Base-by-base conservation (phyloP, 2,329 filamentous ascomycete genomes). In the Tolypocladium amazonense region DNA sequence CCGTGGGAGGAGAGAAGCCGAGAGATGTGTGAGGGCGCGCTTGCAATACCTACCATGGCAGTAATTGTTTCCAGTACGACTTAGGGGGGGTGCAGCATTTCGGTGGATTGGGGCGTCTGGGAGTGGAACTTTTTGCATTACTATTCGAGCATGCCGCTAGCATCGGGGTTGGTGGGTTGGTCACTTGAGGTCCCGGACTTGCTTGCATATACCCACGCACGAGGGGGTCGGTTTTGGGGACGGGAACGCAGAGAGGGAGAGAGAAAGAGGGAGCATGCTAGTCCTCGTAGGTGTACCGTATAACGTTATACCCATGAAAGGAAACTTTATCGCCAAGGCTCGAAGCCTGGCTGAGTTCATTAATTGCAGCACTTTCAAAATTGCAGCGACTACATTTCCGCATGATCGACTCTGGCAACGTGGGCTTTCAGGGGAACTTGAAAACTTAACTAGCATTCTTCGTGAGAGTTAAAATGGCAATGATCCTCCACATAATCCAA, bases 141-240 rank as follows among this genome's bases (percentile, higher is more conserved):
- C 33, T 37, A 5, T 35, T 15, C 30, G 8, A 53, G 50, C 50
- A 53, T 33, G 50, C 20, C n/a, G 9, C 20, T 15, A 56, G 60
- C 61, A 58, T 62, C 59, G 59, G 30, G 12, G 8, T 12, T 3
- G 57, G 56, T 54, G 59, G 61, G 62, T 50, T 56, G 35, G 27
- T 45, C 30, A 59, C 25, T 47, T 23, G 4, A 14, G 47, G 38
- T 33, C 52, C 20, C 23, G 18, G 57, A 61, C 57, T 63, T 63
- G 63, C 57, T 63, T 63, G 63, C 60, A 66, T 66, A 67, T 66
- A 67, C 65, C 64, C 65, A 59, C 35, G 56, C 56, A 47, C 52
- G 47, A 54, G 52, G 14, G 38, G 23, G 37, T 35, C 9, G 25
- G 50, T 12, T 35, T 35, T 53, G 50, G 18, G 18, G 27, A 53